Percentiles rank a stretch among this genome's conserved stretches.
These are phyloP conservation scores for Citrus reticulata DNA, from an alignment of 345 rosid genomes.

Conservation along the genomic window DNA sequence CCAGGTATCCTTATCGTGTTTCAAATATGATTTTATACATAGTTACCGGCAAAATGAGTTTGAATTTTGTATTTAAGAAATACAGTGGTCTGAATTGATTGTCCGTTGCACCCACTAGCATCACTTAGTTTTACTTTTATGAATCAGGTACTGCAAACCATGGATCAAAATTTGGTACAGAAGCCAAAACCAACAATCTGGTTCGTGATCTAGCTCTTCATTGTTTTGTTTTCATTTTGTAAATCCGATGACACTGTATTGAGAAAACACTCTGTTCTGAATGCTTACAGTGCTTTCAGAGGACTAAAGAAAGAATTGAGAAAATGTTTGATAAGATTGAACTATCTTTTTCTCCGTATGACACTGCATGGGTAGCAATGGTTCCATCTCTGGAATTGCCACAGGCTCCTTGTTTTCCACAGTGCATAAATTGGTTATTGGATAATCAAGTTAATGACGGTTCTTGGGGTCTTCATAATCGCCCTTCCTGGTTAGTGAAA, in stretches of 20 bases:
- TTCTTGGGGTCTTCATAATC: slow-evolving; percentile 68
- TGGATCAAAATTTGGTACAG: slow-evolving; percentile 25
- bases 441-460: slow-evolving; percentile 77
- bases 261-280: background rate
- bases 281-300: slow-evolving; percentile 35
- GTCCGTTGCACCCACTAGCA: background rate
- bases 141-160: slow-evolving; percentile 26
- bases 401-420: slow-evolving; percentile 58
- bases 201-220: slow-evolving; percentile 25
- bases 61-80: background rate
- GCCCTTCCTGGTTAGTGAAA: slow-evolving; percentile 43
- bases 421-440: slow-evolving; percentile 63
- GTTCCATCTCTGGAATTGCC: slow-evolving; percentile 56
- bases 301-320: slow-evolving; percentile 49
- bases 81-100: background rate
- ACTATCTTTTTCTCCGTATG: slow-evolving; percentile 71
- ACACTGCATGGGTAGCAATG: slow-evolving; percentile 97
- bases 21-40: background rate
- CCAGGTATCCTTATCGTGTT: background rate
- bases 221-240: slow-evolving; percentile 2
- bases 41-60: background rate
- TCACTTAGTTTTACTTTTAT: slow-evolving; percentile 11
- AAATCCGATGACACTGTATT: background rate
- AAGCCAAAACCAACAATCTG: slow-evolving; percentile 25
- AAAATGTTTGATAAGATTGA: slow-evolving; percentile 58